Evolutionary conservation across 768 basidiomycete genomes (phyloP).

Genomic region (Trametes punicea): DNA sequence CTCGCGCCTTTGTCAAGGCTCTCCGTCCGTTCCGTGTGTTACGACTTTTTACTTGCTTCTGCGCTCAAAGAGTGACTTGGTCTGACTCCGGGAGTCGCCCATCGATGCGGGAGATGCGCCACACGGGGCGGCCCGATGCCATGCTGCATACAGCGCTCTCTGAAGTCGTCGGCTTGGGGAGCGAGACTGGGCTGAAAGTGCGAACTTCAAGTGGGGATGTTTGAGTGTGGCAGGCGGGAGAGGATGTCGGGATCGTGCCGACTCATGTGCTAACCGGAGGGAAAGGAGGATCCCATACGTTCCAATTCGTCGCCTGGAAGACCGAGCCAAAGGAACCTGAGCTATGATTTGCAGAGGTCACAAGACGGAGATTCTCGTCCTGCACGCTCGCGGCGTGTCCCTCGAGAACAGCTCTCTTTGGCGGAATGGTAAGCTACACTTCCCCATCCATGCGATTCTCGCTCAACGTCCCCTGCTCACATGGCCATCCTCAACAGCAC

Average conservation of each 20-base stretch:
- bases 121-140: conserved; percentile 4
- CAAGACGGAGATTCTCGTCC: not conserved
- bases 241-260: too few species aligned
- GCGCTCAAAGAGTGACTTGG: not conserved
- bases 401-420: not conserved
- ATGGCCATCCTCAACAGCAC: not conserved
- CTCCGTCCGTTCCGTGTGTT: conserved; percentile 8
- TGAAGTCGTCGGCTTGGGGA: too few species aligned
- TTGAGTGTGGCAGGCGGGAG: too few species aligned
- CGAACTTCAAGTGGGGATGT: too few species aligned
- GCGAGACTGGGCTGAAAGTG: too few species aligned
- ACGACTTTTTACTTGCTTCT: not conserved
- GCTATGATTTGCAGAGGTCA: not conserved
- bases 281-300: too few species aligned
- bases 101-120: not conserved
- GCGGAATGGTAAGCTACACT: not conserved
- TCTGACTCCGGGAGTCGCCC: conserved; percentile 1
- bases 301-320: too few species aligned
- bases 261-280: too few species aligned
- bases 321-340: too few species aligned
- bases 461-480: conserved; percentile 1
- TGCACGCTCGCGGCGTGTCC: not conserved
- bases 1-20: not conserved
- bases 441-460: not conserved
- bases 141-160: too few species aligned